Evolutionary conservation across 495 filamentous ascomycete species (phyloP).

Genomic region (Pyrenula aspistea): DNA sequence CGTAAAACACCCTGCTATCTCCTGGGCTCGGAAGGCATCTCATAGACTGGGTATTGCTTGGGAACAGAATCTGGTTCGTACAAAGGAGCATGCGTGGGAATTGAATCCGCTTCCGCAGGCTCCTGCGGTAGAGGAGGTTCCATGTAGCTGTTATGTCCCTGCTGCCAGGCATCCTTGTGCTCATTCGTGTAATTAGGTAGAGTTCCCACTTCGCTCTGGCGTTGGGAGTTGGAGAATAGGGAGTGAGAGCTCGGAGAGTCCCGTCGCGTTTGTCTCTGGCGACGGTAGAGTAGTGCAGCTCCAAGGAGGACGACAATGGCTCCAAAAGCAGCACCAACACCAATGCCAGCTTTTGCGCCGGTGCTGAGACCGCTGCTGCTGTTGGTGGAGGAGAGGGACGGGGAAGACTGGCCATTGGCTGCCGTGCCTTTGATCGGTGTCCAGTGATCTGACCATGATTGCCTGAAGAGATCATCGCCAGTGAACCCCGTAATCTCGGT

Average conservation of each 20-base stretch:
- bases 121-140: not conserved
- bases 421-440: constrained; percentile 12
- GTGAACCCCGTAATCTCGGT: constrained; percentile 11
- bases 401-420: not conserved
- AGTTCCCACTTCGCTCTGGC: not conserved
- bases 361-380: constrained; percentile 8
- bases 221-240: not conserved
- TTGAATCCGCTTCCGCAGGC: not conserved
- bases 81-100: not conserved
- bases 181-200: not conserved
- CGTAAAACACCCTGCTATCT: not conserved
- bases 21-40: not conserved
- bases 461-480: constrained; percentile 19
- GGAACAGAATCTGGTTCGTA: not conserved
- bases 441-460: constrained; percentile 27
- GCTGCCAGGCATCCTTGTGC: not conserved
- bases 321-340: constrained; percentile 5
- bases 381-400: constrained; percentile 7
- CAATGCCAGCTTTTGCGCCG: constrained; percentile 20
- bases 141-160: not conserved
- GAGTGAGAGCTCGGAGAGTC: not conserved
- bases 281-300: not conserved
- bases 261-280: not conserved
- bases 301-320: not conserved
- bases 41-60: not conserved